A percentile compares a stretch with the other conserved stretches of the same genome.
Evolutionary conservation across 2,329 filamentous ascomycete species (phyloP).

Genomic region (Microcyclosporella mali): DNA sequence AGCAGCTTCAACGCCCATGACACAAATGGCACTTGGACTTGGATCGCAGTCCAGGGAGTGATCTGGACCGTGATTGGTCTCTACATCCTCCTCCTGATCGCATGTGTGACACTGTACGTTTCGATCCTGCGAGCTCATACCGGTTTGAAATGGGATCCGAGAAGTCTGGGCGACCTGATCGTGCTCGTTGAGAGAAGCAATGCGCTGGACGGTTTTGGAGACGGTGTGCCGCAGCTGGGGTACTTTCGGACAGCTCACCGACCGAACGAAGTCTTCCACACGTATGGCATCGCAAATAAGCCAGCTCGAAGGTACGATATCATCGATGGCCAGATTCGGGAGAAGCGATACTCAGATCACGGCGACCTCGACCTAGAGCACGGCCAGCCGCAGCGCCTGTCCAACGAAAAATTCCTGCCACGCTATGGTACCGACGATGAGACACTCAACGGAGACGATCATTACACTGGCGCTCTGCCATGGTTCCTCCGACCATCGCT

Average conservation of each 20-base stretch:
- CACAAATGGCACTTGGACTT: constrained; percentile 60
- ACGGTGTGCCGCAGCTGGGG: constrained; percentile 61
- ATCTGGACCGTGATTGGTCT: constrained; percentile 71
- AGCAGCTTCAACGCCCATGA: constrained; percentile 64
- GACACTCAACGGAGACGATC: constrained; percentile 5
- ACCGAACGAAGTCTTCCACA: constrained; percentile 66
- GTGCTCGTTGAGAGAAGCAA: constrained; percentile 75
- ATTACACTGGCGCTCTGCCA: constrained; percentile 43
- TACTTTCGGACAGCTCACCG: constrained; percentile 72
- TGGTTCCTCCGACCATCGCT: constrained; percentile 66
- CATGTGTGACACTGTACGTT: constrained; percentile 53
- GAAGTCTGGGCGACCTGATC: constrained; percentile 74
- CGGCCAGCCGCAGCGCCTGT: constrained; percentile 39
- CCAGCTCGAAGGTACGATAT: constrained; percentile 47
- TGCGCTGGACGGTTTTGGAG: constrained; percentile 52
- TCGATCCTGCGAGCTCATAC: constrained; percentile 53
- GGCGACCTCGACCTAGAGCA: constrained; percentile 29
- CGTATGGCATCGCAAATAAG: constrained; percentile 61
- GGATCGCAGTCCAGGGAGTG: constrained; percentile 71
- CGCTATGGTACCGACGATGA: constrained; percentile 4
- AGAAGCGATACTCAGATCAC: constrained; percentile 34
- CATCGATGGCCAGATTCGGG: constrained; percentile 43
- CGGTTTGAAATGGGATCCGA: constrained; percentile 77
- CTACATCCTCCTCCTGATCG: constrained; percentile 61
- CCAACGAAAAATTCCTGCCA: constrained; percentile 27